Conservation (phyloP, 2,329 filamentous ascomycete genomes). For the Teratosphaeria viscida region DNA sequence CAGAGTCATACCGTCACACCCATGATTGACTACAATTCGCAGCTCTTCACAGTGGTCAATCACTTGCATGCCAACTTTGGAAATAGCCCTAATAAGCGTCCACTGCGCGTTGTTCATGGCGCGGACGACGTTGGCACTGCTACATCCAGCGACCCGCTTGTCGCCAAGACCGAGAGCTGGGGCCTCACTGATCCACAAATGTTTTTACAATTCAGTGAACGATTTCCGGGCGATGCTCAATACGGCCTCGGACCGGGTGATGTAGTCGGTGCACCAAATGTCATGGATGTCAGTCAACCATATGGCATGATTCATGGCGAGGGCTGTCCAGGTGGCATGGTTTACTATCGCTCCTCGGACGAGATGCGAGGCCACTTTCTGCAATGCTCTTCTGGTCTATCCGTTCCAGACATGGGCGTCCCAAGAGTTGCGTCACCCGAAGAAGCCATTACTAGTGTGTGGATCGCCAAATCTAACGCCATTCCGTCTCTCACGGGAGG, state of each 20-base stretch:
- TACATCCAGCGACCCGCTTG: conserved; percentile 71
- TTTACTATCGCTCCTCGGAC: conserved; percentile 63
- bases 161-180: conserved; percentile 70
- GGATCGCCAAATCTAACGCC: conserved; percentile 74
- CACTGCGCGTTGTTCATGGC: conserved; percentile 73
- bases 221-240: conserved; percentile 59
- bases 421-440: conserved; percentile 60
- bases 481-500: conserved; percentile 65
- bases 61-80: conserved; percentile 70
- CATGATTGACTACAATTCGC: conserved; percentile 76
- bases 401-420: conserved; percentile 59
- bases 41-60: conserved; percentile 67
- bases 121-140: conserved; percentile 66
- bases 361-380: conserved; percentile 72
- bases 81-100: conserved; percentile 54
- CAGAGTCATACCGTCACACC: conserved; percentile 58
- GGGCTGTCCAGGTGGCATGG: conserved; percentile 71
- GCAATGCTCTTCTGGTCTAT: conserved; percentile 48
- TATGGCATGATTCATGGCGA: conserved; percentile 79
- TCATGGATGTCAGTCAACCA: conserved; percentile 80
- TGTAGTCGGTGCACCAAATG: conserved; percentile 64
- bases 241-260: conserved; percentile 73
- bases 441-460: conserved; percentile 68
- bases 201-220: conserved; percentile 68
- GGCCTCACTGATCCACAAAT: conserved; percentile 65